A percentile compares a stretch with the other conserved stretches of the same genome.
Evolutionary conservation across 2,329 filamentous ascomycete species (phyloP).

Genomic region (Penicillium sp.): DNA sequence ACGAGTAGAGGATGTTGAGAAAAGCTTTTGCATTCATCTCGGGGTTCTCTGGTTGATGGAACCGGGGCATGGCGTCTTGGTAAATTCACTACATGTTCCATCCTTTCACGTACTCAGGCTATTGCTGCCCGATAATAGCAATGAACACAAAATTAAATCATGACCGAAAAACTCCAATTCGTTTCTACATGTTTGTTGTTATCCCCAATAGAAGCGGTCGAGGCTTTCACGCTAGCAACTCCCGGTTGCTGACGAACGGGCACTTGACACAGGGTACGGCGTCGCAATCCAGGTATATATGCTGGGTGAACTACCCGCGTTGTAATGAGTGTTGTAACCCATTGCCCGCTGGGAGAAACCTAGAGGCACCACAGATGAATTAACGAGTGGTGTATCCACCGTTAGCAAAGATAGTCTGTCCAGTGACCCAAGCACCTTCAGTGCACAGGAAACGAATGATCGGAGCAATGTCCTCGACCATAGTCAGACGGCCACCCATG

Average conservation of each 20-base stretch:
- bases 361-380: no score
- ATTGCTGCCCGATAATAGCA: background rate
- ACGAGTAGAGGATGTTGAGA: conserved; percentile 26
- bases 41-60: background rate
- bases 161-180: no score
- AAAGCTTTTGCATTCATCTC: conserved; percentile 3
- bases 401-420: conserved; percentile 54
- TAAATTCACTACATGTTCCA: background rate
- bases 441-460: conserved; percentile 49
- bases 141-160: background rate
- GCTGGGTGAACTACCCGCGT: no score
- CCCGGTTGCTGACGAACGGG: no score
- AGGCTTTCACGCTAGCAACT: no score
- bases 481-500: conserved; percentile 46
- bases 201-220: no score
- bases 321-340: no score
- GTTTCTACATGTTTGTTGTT: no score
- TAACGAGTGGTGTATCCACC: conserved; percentile 51
- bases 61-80: background rate
- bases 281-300: no score
- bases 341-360: no score
- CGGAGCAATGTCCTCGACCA: conserved; percentile 50
- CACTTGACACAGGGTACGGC: no score
- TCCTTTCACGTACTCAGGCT: background rate
- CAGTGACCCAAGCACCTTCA: conserved; percentile 50